Base-by-base conservation (phyloP, 2,329 filamentous ascomycete species). In the Fusarium phyllophilum region DNA sequence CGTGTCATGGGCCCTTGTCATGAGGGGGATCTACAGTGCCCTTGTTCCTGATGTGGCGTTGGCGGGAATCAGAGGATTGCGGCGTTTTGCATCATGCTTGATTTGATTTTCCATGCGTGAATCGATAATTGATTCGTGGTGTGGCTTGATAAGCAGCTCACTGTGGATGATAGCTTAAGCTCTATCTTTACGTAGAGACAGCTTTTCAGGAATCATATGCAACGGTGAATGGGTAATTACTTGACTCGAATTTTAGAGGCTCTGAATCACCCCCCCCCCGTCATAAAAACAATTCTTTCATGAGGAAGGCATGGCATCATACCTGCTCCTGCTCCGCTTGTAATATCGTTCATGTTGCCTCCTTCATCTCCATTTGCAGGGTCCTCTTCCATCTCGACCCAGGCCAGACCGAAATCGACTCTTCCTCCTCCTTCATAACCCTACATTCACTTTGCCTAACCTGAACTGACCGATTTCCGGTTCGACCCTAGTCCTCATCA, bases 1-100 rank as follows among this genome's bases (percentile, higher is more conserved):
- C 51, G 41, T 61, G 64, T 70, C 72, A 75, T 75, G 72, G 72
- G 68, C 48, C 69, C 58, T 51, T 74, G 60, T 62, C 70, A 70
- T 74, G 72, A 74, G 72, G 71, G 71, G 71, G 67, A 70, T 70
- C 71, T 73, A 34, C 69, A 24, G 18, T 45, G 29, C 42, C 48
- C 54, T 59, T 69, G 71, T 74, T 49, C 71, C 71, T 73, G 55
- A 36, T 66, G 65, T 73, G 70, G 70, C 70, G 69, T 59, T 36
- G 48, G 33, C 38, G 71, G 66, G 62, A 68, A 64, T 72, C 57
- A 54, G 46, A 59, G 62, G n/a, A 39, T 41, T 51, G 49, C 49
- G 66, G 62, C 48, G 48, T 41, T 68, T 38, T 45, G 63, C 39
- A 68, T 68, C 36, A 71, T 61, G 45, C 55, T 42, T 51, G 42